Percentiles rank a stretch among this genome's conserved stretches.
Conservation (phyloP, 2,329 filamentous ascomycete genomes). For the Beauveria caledonica region DNA sequence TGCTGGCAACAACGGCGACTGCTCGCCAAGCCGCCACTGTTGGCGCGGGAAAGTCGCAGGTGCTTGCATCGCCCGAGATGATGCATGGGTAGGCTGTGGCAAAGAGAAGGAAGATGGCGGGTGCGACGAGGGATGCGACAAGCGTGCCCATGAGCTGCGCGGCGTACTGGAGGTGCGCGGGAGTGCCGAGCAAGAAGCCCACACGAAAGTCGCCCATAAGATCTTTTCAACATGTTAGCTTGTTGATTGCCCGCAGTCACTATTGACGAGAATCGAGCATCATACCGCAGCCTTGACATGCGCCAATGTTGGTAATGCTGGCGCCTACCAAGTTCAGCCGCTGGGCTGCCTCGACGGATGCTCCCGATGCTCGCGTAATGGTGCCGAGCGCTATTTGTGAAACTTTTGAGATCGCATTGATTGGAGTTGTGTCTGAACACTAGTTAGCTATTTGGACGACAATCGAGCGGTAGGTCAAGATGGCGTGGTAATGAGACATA, state of each 20-base stretch:
- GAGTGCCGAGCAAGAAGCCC: slow-evolving; percentile 8
- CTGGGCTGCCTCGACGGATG: slow-evolving; percentile 3
- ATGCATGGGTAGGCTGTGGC: slow-evolving; percentile 11
- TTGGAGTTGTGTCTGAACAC: slow-evolving; percentile 3
- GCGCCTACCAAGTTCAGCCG: slow-evolving; percentile 10
- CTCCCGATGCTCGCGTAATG: slow-evolving; percentile 3
- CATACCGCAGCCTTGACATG: slow-evolving; percentile 8
- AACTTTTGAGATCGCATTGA: slow-evolving; percentile 9
- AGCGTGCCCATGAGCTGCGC: slow-evolving; percentile 9
- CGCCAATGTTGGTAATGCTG: slow-evolving; percentile 9
- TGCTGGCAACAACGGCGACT: slow-evolving; percentile 8
- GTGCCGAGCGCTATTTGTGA: slow-evolving; percentile 7
- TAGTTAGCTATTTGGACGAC: not conserved
- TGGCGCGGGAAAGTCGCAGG: slow-evolving; percentile 9
- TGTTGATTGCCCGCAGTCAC: too few relatives aligned
- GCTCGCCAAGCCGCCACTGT: slow-evolving; percentile 8
- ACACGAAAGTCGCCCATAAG: slow-evolving; percentile 12
- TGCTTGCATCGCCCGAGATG: not conserved
- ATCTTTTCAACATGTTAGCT: not conserved
- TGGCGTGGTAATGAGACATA: not conserved
- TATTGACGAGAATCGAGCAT: not conserved
- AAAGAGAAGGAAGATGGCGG: slow-evolving; percentile 8
- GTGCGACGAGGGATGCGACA: slow-evolving; percentile 9
- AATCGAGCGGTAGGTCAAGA: not conserved
- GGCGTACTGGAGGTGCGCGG: slow-evolving; percentile 6